A percentile compares a stretch with the other conserved stretches of the same genome.
phyloP scores from a whole-genome alignment of 768 basidiomycete species.

The Piloderma croceum region DNA sequence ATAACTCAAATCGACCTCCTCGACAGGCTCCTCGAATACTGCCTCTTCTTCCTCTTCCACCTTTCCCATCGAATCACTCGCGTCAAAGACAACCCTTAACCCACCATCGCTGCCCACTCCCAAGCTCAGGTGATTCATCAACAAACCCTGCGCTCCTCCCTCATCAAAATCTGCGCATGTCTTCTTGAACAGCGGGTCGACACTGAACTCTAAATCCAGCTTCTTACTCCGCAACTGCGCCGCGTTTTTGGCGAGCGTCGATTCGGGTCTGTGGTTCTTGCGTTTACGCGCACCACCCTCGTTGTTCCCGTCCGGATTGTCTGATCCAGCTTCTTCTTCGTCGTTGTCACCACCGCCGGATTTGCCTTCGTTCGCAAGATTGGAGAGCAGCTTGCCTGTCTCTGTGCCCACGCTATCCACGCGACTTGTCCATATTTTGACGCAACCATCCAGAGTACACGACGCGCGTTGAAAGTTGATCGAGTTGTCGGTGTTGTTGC shows the following conservation, averaged over 20 bases:
- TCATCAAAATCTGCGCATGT: conserved; percentile 98
- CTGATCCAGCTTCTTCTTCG: conserved; percentile 56
- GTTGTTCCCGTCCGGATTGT: conserved; percentile 60
- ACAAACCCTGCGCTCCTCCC: conserved; percentile 89
- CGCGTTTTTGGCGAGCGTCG: conserved; percentile 87
- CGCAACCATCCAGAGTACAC: conserved; percentile 94
- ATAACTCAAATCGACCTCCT: conserved; percentile 58
- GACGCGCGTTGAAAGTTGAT: conserved; percentile 99
- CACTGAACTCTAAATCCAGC: conserved; percentile 89
- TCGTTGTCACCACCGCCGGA: conserved; percentile 49
- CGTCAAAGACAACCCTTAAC: conserved; percentile 92
- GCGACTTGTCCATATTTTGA: conserved; percentile 98
- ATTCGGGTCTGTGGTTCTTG: conserved; percentile 63
- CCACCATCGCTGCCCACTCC: conserved; percentile 75
- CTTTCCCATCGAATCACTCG: conserved; percentile 82
- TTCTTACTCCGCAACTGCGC: conserved; percentile 83
- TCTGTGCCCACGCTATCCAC: conserved; percentile 97
- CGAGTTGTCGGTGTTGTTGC: conserved; percentile 89
- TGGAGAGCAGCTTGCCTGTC: conserved; percentile 90
- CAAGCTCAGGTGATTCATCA: conserved; percentile 92
- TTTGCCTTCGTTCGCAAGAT: conserved; percentile 66
- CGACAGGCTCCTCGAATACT: conserved; percentile 59
- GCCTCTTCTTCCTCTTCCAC: conserved; percentile 66
- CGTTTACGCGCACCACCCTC: conserved; percentile 55
- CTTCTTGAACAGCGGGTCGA: conserved; percentile 96